Percentiles rank a stretch among this genome's conserved stretches.
These are phyloP conservation scores for Coemansia sp. DNA, from an alignment of 192 early-diverging fungal species.

Conservation along the genomic window DNA sequence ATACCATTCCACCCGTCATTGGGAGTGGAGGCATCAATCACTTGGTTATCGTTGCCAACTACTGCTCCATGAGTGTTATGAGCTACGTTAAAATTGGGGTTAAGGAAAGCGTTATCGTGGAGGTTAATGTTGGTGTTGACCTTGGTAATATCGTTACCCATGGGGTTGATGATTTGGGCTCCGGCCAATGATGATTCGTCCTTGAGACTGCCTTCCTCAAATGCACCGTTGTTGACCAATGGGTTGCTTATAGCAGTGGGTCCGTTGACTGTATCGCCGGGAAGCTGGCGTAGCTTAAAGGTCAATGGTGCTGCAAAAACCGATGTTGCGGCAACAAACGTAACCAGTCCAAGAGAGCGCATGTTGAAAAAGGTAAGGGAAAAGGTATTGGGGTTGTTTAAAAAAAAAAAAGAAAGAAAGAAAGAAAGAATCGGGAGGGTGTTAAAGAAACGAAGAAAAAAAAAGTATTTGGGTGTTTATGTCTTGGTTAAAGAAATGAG, in stretches of 20 bases:
- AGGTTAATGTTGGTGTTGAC: conserved; percentile 30
- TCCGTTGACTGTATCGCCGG: conserved; percentile 34
- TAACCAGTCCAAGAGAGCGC: conserved; percentile 35
- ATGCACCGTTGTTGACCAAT: conserved; percentile 33
- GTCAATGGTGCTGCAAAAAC: conserved; percentile 13
- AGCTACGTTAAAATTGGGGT: conserved; percentile 34
- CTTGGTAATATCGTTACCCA: conserved; percentile 25
- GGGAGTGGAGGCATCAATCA: conserved; percentile 3
- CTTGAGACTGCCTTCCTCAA: conserved; percentile 33
- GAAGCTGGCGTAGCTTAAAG: conserved; percentile 14
- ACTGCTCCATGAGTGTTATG: conserved; percentile 16
- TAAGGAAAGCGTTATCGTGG: conserved; percentile 41
- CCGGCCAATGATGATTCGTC: conserved; percentile 19
- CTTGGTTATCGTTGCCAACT: conserved; percentile 36
- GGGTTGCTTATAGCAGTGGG: conserved; percentile 33
- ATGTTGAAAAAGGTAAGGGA: conserved; percentile 1
- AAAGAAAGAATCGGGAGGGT: no score
- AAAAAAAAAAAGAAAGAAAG: conserved; percentile 5
- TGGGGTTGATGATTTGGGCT: conserved; percentile 34
- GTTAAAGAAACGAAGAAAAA: no score
- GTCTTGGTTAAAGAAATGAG: no score
- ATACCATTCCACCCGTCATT: conserved; percentile 1
- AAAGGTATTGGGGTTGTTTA: neutral
- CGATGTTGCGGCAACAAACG: conserved; percentile 21
- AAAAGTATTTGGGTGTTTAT: no score